These are phyloP conservation scores for Exobasidium rhododendri DNA, from an alignment of 1,284 basidiomycete genomes.

Conservation along the genomic window DNA sequence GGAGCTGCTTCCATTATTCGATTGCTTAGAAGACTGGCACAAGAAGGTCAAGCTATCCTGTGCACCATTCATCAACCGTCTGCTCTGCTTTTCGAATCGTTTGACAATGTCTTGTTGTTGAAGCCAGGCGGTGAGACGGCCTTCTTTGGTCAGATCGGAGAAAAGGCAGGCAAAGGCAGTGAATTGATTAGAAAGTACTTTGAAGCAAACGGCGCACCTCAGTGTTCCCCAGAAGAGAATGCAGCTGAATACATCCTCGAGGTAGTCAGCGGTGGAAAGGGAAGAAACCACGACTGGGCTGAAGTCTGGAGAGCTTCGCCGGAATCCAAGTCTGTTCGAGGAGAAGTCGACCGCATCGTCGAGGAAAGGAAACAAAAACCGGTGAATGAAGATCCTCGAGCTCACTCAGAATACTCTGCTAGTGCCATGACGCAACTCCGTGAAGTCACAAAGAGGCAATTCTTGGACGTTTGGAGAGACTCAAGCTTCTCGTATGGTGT, in stretches of 20 bases:
- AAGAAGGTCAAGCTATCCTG: slow-evolving; percentile 41
- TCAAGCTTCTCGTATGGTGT: slow-evolving; percentile 76
- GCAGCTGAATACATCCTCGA: slow-evolving; percentile 54
- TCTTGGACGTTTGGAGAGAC: slow-evolving; percentile 63
- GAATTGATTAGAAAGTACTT: slow-evolving; percentile 37
- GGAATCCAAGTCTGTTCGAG: slow-evolving; percentile 56
- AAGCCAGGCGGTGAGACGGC: slow-evolving; percentile 34
- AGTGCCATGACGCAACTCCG: slow-evolving; percentile 61
- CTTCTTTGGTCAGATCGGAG: slow-evolving; percentile 39
- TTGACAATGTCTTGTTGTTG: slow-evolving; percentile 41
- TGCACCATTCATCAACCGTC: slow-evolving; percentile 49
- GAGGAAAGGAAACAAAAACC: slow-evolving; percentile 37
- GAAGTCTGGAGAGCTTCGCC: slow-evolving; percentile 51
- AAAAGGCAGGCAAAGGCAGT: slow-evolving; percentile 22
- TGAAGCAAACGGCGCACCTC: slow-evolving; percentile 34
- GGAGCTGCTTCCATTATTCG: slow-evolving; percentile 39
- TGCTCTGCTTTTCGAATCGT: slow-evolving; percentile 37
- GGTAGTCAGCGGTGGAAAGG: slow-evolving; percentile 40
- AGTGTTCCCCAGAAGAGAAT: slow-evolving; percentile 34
- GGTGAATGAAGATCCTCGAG: slow-evolving; percentile 23
- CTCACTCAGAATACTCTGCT: slow-evolving; percentile 62
- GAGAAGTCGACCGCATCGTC: slow-evolving; percentile 58
- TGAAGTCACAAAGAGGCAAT: slow-evolving; percentile 62
- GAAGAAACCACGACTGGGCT: slow-evolving; percentile 24
- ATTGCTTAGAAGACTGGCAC: slow-evolving; percentile 34